Evolutionary conservation across 2,329 filamentous ascomycete genomes (phyloP).

Genomic region (Colletotrichum godetiae): DNA sequence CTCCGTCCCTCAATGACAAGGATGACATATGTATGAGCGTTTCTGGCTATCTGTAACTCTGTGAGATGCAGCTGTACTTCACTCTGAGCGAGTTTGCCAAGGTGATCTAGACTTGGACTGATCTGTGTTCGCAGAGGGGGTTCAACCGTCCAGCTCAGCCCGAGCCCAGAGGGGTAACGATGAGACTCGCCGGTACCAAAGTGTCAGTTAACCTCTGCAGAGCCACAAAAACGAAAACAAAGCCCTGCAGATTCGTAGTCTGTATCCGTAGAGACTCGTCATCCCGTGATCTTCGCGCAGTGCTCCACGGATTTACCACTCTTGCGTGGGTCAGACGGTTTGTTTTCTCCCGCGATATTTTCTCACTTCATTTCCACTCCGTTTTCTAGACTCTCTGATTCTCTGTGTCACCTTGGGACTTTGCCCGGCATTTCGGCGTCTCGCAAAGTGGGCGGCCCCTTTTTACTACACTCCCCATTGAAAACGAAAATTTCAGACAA

Average conservation of each 20-base stretch:
- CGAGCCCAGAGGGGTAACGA: background rate
- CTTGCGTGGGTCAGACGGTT: conserved; percentile 2
- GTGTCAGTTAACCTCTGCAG: background rate
- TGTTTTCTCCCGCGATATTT: background rate
- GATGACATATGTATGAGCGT: background rate
- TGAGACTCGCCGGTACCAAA: background rate
- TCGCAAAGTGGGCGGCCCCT: conserved; percentile 19
- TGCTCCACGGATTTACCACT: background rate
- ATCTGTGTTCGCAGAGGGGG: background rate
- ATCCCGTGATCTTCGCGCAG: background rate
- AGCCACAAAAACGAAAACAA: background rate
- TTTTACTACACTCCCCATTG: background rate
- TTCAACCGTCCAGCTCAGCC: background rate
- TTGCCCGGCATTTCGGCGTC: conserved; percentile 32
- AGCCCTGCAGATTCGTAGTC: background rate
- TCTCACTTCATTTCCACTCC: background rate
- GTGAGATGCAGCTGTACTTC: background rate
- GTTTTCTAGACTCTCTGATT: background rate
- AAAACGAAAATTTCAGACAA: background rate
- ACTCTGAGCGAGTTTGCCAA: background rate
- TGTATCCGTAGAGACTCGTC: background rate
- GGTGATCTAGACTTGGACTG: background rate
- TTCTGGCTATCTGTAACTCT: background rate
- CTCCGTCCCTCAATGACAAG: background rate
- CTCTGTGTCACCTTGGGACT: background rate